A percentile compares a stretch with the other conserved stretches of the same genome.
These are phyloP conservation scores for Collybia sp. DNA, from an alignment of 768 basidiomycete genomes.

Conservation along the genomic window DNA sequence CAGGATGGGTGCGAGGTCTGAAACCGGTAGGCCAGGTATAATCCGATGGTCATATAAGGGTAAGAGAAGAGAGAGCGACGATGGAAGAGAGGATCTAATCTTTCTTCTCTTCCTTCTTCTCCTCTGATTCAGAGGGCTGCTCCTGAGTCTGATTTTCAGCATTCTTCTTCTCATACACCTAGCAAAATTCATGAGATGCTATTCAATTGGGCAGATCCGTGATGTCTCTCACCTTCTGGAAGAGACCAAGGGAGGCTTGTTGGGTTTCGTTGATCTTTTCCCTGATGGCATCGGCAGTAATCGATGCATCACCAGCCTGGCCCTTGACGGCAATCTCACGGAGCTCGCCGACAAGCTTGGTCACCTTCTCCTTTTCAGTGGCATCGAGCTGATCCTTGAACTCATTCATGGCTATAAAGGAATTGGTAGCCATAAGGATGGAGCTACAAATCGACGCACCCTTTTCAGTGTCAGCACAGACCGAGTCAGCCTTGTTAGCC, in stretches of 20 bases:
- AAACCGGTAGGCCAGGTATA: neutral
- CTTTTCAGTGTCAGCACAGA: conserved; percentile 94
- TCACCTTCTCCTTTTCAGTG: conserved; percentile 90
- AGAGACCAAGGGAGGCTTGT: conserved; percentile 90
- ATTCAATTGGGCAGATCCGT: neutral
- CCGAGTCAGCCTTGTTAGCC: conserved; percentile 93
- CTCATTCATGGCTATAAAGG: conserved; percentile 76
- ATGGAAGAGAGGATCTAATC: conserved; percentile 42
- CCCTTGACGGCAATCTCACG: conserved; percentile 88
- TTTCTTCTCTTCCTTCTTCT: conserved; percentile 79
- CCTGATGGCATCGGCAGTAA: conserved; percentile 85
- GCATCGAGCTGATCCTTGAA: conserved; percentile 97
- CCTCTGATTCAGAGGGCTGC: conserved; percentile 31
- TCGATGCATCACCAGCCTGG: conserved; percentile 73
- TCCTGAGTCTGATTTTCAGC: conserved; percentile 59
- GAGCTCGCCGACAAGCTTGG: conserved; percentile 81
- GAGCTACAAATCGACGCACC: conserved; percentile 35
- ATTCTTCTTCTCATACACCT: conserved; percentile 87
- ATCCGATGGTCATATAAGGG: conserved; percentile 2
- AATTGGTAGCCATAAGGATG: neutral
- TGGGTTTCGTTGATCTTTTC: conserved; percentile 94
- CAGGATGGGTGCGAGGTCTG: neutral
- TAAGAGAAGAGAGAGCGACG: conserved; percentile 6
- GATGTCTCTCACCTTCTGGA: conserved; percentile 71
- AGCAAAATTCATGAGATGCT: neutral